These are phyloP conservation scores for Arctium lappa DNA, from an alignment of 129 eudicot species.

Conservation along the genomic window DNA sequence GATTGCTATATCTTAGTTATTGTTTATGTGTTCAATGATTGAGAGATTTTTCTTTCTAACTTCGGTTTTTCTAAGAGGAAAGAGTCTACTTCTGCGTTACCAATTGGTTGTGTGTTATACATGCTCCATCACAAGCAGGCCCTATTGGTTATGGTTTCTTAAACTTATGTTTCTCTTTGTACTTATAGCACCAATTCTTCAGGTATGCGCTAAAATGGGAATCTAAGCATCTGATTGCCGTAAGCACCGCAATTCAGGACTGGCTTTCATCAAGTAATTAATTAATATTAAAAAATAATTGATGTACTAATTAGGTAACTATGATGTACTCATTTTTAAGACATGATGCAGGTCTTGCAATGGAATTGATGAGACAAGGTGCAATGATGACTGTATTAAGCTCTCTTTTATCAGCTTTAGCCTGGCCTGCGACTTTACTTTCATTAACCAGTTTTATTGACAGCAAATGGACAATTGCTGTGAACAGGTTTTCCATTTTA, in stretches of 20 bases:
- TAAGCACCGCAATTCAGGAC: slow-evolving; percentile 97
- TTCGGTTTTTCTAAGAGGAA: neutral
- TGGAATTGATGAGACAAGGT: slow-evolving; percentile 87
- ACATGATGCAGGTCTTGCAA: slow-evolving; percentile 70
- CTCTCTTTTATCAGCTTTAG: slow-evolving; percentile 76
- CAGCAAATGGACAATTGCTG: slow-evolving; percentile 95
- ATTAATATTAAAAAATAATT: slow-evolving; percentile 9
- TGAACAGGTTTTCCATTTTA: slow-evolving; percentile 68
- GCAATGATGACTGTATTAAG: slow-evolving; percentile 96
- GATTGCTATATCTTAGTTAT: no score
- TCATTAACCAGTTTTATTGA: slow-evolving; percentile 75
- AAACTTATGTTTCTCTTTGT: neutral
- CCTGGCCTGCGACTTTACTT: slow-evolving; percentile 94
- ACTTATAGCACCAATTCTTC: slow-evolving; percentile 23
- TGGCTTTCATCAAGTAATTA: slow-evolving; percentile 88
- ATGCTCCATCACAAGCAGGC: neutral
- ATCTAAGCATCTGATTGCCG: slow-evolving; percentile 91
- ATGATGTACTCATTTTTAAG: slow-evolving; percentile 19
- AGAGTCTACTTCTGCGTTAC: neutral
- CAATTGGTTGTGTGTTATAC: neutral
- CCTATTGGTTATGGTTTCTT: slow-evolving; percentile 1
- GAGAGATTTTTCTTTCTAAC: neutral
- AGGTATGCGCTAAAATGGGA: slow-evolving; percentile 98
- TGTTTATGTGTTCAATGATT: neutral
- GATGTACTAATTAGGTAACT: slow-evolving; percentile 1